A percentile compares a stretch with the other conserved stretches of the same genome.
Evolutionary conservation across 768 basidiomycete species (phyloP).

Genomic region (Tricholomella constricta): DNA sequence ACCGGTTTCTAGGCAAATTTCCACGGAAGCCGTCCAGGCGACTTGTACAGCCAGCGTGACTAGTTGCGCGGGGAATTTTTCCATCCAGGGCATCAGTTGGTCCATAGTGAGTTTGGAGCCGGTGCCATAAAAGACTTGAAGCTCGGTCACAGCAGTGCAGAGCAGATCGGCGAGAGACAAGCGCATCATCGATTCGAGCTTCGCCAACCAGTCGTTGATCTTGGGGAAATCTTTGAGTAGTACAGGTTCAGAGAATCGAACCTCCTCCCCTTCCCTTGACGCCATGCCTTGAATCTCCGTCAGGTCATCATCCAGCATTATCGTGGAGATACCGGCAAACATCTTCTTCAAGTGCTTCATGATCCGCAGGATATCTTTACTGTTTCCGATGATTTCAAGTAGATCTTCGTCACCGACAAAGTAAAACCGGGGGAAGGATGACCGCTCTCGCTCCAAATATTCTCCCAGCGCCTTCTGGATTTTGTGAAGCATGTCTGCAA

Average conservation of each 20-base stretch:
- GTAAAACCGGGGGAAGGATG: conserved; percentile 99
- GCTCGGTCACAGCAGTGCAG: conserved; percentile 75
- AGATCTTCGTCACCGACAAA: conserved; percentile 99
- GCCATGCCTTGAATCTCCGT: conserved; percentile 92
- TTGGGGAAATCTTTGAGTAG: conserved; percentile 91
- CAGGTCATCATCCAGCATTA: conserved; percentile 84
- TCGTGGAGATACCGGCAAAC: conserved; percentile 96
- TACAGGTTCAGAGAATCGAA: conserved; percentile 81
- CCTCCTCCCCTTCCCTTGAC: conserved; percentile 94
- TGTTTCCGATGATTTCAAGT: conserved; percentile 98
- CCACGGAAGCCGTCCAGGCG: conserved; percentile 89
- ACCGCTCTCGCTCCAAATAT: conserved; percentile 95
- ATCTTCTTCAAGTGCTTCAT: conserved; percentile 99
- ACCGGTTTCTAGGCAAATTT: conserved; percentile 60
- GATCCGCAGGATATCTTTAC: conserved; percentile 96
- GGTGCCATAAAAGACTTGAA: conserved; percentile 78
- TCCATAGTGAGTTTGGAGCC: conserved; percentile 60
- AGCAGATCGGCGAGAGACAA: conserved; percentile 83
- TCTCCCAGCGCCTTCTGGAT: conserved; percentile 99
- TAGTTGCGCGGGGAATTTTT: conserved; percentile 92
- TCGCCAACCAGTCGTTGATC: conserved; percentile 98
- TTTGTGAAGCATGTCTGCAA: conserved; percentile 94
- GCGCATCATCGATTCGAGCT: conserved; percentile 92
- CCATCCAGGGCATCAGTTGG: conserved; percentile 87
- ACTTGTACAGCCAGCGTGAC: conserved; percentile 96